Evolutionary conservation across 768 basidiomycete species (phyloP).

Genomic region (Leccinum olivaceopallidum): DNA sequence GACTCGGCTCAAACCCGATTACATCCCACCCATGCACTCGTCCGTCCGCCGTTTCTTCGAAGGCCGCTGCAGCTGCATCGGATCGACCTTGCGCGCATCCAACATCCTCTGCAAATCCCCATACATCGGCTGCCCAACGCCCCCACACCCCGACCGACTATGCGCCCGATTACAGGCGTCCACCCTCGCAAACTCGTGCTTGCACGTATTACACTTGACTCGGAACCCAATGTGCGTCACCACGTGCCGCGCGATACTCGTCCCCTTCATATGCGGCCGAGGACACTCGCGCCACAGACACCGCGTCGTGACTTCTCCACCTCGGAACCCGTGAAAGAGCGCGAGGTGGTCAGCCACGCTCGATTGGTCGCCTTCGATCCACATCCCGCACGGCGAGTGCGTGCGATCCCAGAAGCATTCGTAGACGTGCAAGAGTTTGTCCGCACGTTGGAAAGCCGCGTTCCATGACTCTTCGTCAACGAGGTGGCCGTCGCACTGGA

Average conservation of each 20-base stretch:
- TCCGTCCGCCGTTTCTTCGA: conserved; percentile 34
- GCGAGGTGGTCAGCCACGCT: conserved; percentile 34
- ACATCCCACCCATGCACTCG: conserved; percentile 12
- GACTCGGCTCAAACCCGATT: background rate
- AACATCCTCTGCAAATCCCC: conserved; percentile 28
- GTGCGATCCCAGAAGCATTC: conserved; percentile 31
- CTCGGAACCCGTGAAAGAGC: conserved; percentile 32
- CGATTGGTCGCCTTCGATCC: conserved; percentile 36
- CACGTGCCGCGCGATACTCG: conserved; percentile 35
- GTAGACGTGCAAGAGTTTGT: conserved; percentile 30
- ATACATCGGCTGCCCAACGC: conserved; percentile 33
- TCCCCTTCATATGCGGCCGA: conserved; percentile 32
- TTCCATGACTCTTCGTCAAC: conserved; percentile 33
- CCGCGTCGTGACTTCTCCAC: conserved; percentile 32
- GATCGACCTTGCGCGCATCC: conserved; percentile 30
- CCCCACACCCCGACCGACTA: conserved; percentile 31
- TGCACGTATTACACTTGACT: conserved; percentile 32
- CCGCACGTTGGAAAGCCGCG: conserved; percentile 21
- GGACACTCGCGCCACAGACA: conserved; percentile 35
- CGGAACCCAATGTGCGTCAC: conserved; percentile 34
- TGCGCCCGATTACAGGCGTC: conserved; percentile 37
- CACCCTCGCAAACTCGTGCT: conserved; percentile 34
- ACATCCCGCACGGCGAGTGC: conserved; percentile 32
- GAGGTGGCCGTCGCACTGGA: conserved; percentile 28
- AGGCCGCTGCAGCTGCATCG: conserved; percentile 13